phyloP scores from a whole-genome alignment of 2,329 filamentous ascomycete genomes.

The Alternaria gansuensis region DNA sequence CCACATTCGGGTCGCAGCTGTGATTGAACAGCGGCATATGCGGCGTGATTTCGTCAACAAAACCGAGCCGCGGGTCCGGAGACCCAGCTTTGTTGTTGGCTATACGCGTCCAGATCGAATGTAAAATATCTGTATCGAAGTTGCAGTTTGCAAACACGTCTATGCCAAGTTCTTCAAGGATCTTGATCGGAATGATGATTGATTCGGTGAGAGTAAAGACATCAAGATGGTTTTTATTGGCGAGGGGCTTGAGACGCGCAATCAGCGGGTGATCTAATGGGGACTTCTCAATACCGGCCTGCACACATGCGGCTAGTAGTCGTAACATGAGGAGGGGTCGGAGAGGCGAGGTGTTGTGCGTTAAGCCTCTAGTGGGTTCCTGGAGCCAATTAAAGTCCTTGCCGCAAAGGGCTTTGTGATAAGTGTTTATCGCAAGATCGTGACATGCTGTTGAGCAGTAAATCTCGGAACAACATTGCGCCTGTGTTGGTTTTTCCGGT shows the following conservation, averaged over 20 bases:
- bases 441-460: slow-evolving; percentile 43
- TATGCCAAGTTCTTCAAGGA: slow-evolving; percentile 41
- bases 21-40: slow-evolving; percentile 48
- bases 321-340: slow-evolving; percentile 42
- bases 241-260: slow-evolving; percentile 41
- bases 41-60: slow-evolving; percentile 41
- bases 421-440: slow-evolving; percentile 33
- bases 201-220: slow-evolving; percentile 44
- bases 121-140: slow-evolving; percentile 45
- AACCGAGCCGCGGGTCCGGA: slow-evolving; percentile 30
- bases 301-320: slow-evolving; percentile 38
- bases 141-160: slow-evolving; percentile 26
- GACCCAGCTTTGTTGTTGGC: slow-evolving; percentile 49
- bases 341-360: slow-evolving; percentile 30
- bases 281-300: slow-evolving; percentile 28
- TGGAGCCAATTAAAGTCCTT: slow-evolving; percentile 42
- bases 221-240: slow-evolving; percentile 36
- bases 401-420: slow-evolving; percentile 40
- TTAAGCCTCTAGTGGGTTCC: slow-evolving; percentile 19
- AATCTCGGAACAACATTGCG: slow-evolving; percentile 27
- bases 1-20: slow-evolving; percentile 45
- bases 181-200: slow-evolving; percentile 37
- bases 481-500: slow-evolving; percentile 23
- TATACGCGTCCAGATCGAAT: slow-evolving; percentile 44
- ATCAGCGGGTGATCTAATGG: slow-evolving; percentile 41